Percentiles rank a stretch among this genome's conserved stretches.
phyloP scores from a whole-genome alignment of 1,139 yeast species.

The Pichia sp. region DNA sequence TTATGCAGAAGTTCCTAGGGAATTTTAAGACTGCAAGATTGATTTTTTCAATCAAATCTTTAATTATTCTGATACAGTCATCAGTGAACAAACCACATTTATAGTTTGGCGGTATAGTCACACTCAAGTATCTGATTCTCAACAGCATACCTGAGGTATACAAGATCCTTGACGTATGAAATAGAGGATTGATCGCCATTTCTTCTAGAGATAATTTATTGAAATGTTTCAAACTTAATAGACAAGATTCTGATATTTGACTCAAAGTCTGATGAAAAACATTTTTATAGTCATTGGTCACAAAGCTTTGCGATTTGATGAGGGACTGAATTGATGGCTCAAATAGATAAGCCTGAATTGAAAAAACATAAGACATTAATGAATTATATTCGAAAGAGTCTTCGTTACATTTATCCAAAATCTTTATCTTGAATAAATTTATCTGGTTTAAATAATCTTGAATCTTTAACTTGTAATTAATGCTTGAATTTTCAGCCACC shows the following conservation, averaged over 20 bases:
- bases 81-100: slow-evolving; percentile 41
- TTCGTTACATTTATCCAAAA: slow-evolving; percentile 18
- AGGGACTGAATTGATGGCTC: slow-evolving; percentile 35
- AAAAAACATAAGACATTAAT: slow-evolving; percentile 43
- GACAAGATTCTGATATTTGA: slow-evolving; percentile 49
- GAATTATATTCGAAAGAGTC: slow-evolving; percentile 31
- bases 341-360: slow-evolving; percentile 69
- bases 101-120: slow-evolving; percentile 45
- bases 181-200: slow-evolving; percentile 51
- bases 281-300: slow-evolving; percentile 18
- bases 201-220: slow-evolving; percentile 33
- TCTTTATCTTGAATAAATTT: slow-evolving; percentile 29
- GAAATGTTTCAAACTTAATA: slow-evolving; percentile 43
- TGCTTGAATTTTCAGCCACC: slow-evolving; percentile 18
- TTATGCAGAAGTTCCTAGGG: slow-evolving; percentile 42
- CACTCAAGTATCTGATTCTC: slow-evolving; percentile 46
- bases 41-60: slow-evolving; percentile 34
- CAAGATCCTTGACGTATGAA: slow-evolving; percentile 55
- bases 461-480: slow-evolving; percentile 29
- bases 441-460: slow-evolving; percentile 37
- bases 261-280: slow-evolving; percentile 34
- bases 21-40: slow-evolving; percentile 30
- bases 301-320: slow-evolving; percentile 12
- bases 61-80: slow-evolving; percentile 37
- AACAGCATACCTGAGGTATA: slow-evolving; percentile 62